Conservation (phyloP, 768 basidiomycete species). For the Favolaschia claudopus region DNA sequence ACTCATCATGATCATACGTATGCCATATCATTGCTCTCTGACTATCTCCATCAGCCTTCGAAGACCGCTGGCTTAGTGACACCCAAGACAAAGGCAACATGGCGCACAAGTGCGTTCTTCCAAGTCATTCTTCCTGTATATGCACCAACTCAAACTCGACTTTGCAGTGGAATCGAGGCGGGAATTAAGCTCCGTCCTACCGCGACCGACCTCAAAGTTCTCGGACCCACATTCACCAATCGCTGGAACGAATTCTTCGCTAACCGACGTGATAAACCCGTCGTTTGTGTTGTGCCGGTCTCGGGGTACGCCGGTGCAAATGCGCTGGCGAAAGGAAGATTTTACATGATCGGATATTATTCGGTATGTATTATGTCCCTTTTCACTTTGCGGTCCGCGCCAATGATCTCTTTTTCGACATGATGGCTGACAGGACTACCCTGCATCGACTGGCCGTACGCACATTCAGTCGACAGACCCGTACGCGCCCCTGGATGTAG, state of each 20-base stretch:
- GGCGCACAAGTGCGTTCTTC: constrained; percentile 57
- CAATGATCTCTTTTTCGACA: too few relatives aligned
- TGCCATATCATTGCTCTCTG: too few relatives aligned
- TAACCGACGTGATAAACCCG: constrained; percentile 62
- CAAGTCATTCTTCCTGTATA: too few relatives aligned
- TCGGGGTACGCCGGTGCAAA: constrained; percentile 43
- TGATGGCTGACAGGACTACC: constrained; percentile 44
- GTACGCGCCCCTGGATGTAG: constrained; percentile 38
- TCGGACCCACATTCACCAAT: constrained; percentile 56
- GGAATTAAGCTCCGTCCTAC: constrained; percentile 66
- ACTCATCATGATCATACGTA: background rate
- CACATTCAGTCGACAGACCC: constrained; percentile 47
- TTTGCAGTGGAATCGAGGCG: constrained; percentile 56
- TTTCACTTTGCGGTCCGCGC: too few relatives aligned
- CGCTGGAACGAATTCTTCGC: constrained; percentile 61
- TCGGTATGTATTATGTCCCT: constrained; percentile 44
- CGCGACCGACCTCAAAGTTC: constrained; percentile 53
- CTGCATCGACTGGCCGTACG: constrained; percentile 42
- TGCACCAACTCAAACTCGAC: too few relatives aligned
- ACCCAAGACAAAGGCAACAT: constrained; percentile 58
- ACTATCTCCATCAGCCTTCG: constrained; percentile 20
- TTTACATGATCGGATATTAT: constrained; percentile 39
- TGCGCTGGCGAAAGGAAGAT: constrained; percentile 24
- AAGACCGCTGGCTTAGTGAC: constrained; percentile 38
- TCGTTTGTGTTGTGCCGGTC: constrained; percentile 40